phyloP scores from a whole-genome alignment of 2,329 filamentous ascomycete species.

The Ophiognomonia clavigignenti-juglandacearum region DNA sequence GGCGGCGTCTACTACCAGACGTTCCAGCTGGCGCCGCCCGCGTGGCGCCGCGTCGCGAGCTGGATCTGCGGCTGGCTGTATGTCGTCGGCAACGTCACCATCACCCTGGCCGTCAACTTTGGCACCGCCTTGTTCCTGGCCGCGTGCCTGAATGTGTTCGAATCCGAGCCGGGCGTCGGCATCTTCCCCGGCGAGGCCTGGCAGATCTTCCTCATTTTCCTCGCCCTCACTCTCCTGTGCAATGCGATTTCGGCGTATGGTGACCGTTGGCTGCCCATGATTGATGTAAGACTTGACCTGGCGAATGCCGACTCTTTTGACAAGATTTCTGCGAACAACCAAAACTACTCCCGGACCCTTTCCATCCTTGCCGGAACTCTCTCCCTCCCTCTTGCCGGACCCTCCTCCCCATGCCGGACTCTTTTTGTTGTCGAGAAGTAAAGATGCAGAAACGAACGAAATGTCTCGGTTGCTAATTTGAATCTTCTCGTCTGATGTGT shows the following conservation, averaged over 20 bases:
- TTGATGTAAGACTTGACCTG: conserved; percentile 55
- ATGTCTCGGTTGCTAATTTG: conserved; percentile 18
- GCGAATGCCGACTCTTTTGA: neutral
- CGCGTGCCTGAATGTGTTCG: conserved; percentile 52
- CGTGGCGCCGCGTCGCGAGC: conserved; percentile 57
- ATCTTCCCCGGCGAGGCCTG: conserved; percentile 49
- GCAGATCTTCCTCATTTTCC: conserved; percentile 68
- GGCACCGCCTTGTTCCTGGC: conserved; percentile 64
- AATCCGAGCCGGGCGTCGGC: conserved; percentile 35
- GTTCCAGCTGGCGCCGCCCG: conserved; percentile 63
- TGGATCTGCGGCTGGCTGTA: conserved; percentile 76
- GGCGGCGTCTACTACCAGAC: conserved; percentile 77
- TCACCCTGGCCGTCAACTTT: conserved; percentile 78
- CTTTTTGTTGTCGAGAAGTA: too few species aligned
- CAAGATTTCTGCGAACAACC: too few species aligned
- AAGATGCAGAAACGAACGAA: neutral
- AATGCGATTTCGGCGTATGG: conserved; percentile 62
- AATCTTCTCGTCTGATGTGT: conserved; percentile 15
- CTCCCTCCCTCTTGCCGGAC: too few species aligned
- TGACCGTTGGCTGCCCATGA: conserved; percentile 60
- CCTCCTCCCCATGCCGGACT: neutral
- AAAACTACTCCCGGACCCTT: too few species aligned
- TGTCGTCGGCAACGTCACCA: conserved; percentile 75
- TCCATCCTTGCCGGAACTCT: too few species aligned
- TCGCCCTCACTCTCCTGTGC: conserved; percentile 60